A percentile compares a stretch with the other conserved stretches of the same genome.
phyloP scores from a whole-genome alignment of 352 stramenopile species.

The Phytophthora brassicae region DNA sequence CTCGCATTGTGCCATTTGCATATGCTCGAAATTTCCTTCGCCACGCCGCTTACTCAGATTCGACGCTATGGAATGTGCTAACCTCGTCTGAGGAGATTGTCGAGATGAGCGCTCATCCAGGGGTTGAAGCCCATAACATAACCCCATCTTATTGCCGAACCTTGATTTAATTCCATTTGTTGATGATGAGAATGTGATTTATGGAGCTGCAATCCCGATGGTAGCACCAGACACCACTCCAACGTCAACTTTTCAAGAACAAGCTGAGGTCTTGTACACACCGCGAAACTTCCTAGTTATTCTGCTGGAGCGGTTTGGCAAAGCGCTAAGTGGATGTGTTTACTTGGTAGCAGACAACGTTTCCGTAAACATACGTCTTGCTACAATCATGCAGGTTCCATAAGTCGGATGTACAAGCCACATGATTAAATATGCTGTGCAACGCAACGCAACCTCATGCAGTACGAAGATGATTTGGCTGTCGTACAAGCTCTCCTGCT shows the following conservation, averaged over 20 bases:
- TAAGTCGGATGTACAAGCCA: no score
- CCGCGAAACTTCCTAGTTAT: neutral
- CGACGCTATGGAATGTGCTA: constrained; percentile 6
- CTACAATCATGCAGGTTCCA: no score
- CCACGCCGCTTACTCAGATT: neutral
- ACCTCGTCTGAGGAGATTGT: neutral
- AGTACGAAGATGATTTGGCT: neutral
- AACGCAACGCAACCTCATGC: neutral
- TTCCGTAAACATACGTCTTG: no score
- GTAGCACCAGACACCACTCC: no score
- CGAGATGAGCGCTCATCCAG: neutral
- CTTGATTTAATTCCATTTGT: neutral
- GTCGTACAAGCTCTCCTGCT: neutral
- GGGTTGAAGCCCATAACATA: no score
- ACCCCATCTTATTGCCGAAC: neutral
- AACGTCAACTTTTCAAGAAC: neutral
- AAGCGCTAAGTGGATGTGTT: neutral
- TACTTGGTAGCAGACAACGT: no score
- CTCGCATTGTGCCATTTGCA: neutral
- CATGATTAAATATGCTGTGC: no score
- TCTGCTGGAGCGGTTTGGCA: neutral
- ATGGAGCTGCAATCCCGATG: no score
- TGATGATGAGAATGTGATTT: neutral
- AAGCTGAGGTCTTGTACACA: constrained; percentile 6
- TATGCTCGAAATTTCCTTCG: neutral